These are phyloP conservation scores for Endogone sp. DNA, from an alignment of 192 early-diverging fungal species.

Conservation along the genomic window DNA sequence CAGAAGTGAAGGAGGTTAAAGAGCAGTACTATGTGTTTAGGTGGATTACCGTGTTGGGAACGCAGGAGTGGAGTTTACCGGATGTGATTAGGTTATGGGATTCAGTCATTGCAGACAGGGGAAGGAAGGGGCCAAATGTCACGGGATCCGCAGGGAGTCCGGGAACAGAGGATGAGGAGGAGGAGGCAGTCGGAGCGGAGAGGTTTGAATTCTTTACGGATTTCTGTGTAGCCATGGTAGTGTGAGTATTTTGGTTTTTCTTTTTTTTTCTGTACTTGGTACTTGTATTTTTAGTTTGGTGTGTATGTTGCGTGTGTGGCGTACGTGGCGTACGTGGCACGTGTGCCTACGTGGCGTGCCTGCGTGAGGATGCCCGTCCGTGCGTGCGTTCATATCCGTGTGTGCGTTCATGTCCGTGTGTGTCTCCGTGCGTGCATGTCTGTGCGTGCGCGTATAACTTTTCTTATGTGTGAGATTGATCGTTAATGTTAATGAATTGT, in stretches of 20 bases:
- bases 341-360: too few species aligned
- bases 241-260: slow-evolving; percentile 55
- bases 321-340: too few species aligned
- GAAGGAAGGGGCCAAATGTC: slow-evolving; percentile 36
- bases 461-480: too few species aligned
- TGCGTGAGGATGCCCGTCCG: too few species aligned
- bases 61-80: slow-evolving; percentile 73
- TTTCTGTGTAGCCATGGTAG: slow-evolving; percentile 68
- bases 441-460: too few species aligned
- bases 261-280: too few species aligned
- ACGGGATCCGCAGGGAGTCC: too few species aligned
- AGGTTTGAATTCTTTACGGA: slow-evolving; percentile 69
- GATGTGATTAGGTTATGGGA: slow-evolving; percentile 82
- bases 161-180: slow-evolving; percentile 33
- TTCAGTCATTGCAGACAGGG: slow-evolving; percentile 67
- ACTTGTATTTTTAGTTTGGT: too few species aligned
- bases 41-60: slow-evolving; percentile 74
- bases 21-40: slow-evolving; percentile 77
- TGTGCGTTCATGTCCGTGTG: too few species aligned
- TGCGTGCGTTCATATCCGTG: too few species aligned
- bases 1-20: slow-evolving; percentile 56
- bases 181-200: slow-evolving; percentile 17
- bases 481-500: not conserved
- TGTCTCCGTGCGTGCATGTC: too few species aligned
- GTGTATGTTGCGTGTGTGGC: too few species aligned